Conservation (phyloP, 345 rosid species). For the Physaria fendleri region DNA sequence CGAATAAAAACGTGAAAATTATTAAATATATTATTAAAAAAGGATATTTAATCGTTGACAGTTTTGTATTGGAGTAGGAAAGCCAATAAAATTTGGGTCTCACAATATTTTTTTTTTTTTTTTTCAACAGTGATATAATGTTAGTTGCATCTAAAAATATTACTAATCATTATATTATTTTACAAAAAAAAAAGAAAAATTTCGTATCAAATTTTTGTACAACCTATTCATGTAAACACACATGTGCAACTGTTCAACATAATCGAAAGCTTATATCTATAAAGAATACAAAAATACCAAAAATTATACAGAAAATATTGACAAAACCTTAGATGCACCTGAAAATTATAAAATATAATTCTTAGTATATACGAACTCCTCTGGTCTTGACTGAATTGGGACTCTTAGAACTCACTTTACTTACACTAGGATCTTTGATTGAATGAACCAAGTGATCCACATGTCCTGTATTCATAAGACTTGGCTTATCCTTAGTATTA, state of each 20-base stretch:
- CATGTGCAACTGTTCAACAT: constrained; percentile 3
- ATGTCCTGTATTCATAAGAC: constrained; percentile 3
- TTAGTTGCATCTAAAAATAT: too few relatives aligned
- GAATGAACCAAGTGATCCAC: constrained; percentile 23
- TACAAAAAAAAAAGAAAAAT: too few relatives aligned
- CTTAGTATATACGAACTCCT: constrained; percentile 55
- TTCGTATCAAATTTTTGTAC: too few relatives aligned
- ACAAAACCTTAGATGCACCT: neutral
- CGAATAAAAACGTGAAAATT: too few relatives aligned
- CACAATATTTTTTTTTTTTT: too few relatives aligned
- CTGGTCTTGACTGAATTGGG: constrained; percentile 56
- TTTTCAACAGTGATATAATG: too few relatives aligned
- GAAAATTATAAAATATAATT: neutral
- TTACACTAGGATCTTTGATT: constrained; percentile 26
- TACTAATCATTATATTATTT: too few relatives aligned
- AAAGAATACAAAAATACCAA: constrained; percentile 13
- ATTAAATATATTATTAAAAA: too few relatives aligned
- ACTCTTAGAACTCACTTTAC: constrained; percentile 29
- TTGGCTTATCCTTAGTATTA: neutral
- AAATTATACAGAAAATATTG: constrained; percentile 9
- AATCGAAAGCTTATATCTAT: constrained; percentile 12
- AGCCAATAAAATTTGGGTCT: too few relatives aligned
- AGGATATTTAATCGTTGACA: too few relatives aligned
- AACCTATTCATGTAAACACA: too few relatives aligned
- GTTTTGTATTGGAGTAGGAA: too few relatives aligned